Evolutionary conservation across 2,329 filamentous ascomycete genomes (phyloP).

Genomic region (Endoconidiophora polonica): DNA sequence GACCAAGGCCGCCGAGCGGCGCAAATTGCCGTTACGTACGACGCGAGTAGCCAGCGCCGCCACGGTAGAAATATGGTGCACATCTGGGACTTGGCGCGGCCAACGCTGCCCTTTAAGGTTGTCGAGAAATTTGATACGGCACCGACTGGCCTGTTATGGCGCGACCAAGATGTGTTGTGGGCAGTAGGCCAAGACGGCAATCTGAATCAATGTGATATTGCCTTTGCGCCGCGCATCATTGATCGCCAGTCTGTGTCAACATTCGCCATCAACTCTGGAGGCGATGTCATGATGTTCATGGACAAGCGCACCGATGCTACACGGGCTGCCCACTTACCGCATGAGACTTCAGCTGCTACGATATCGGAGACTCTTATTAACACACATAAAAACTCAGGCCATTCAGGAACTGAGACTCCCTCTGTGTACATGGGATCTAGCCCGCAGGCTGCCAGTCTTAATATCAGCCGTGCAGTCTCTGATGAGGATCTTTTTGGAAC

Average conservation of each 20-base stretch:
- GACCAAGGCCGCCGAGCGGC: conserved; percentile 42
- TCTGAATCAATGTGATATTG: conserved; percentile 49
- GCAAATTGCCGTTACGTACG: conserved; percentile 45
- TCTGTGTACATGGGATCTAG: conserved; percentile 31
- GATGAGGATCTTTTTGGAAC: conserved; percentile 47
- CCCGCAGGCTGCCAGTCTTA: conserved; percentile 32
- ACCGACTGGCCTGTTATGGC: conserved; percentile 44
- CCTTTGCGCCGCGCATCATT: conserved; percentile 45
- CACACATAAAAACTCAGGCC: conserved; percentile 20
- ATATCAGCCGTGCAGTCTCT: conserved; percentile 44
- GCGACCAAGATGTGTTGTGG: conserved; percentile 48
- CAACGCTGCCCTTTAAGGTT: conserved; percentile 50
- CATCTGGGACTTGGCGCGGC: conserved; percentile 52
- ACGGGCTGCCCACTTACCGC: no score
- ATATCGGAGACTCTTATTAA: no score
- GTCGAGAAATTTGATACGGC: conserved; percentile 42
- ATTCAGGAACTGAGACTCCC: conserved; percentile 18
- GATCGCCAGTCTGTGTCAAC: conserved; percentile 45
- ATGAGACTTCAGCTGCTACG: no score
- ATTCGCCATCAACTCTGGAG: conserved; percentile 41
- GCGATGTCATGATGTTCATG: conserved; percentile 44
- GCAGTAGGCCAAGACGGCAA: conserved; percentile 44
- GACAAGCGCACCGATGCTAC: conserved; percentile 31
- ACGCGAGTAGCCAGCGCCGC: conserved; percentile 35
- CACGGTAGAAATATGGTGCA: conserved; percentile 43